Evolutionary conservation across 169 alveolate species (phyloP), one percentile per base, ranked within the genome.

Genomic region (Plasmodium knowlesi): DNA sequence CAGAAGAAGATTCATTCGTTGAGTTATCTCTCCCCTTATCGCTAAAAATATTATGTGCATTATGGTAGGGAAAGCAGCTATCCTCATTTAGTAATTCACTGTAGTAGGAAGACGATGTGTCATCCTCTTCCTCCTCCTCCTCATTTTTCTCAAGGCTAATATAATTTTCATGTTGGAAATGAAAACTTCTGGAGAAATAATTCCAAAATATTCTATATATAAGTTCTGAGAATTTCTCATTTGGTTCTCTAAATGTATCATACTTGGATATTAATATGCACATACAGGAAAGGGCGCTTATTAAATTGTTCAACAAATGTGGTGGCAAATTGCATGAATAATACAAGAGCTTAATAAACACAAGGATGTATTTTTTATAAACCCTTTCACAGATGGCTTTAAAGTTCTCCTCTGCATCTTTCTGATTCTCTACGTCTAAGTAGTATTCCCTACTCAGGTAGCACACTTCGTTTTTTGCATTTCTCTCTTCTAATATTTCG

Each of bases 201-300:
- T 86, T 74, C 93, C 93, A 86, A 76, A 86, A 86, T 74, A 86
- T 86, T 86, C 93, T 86, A 86, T 86, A 86, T 19, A 86, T 86
- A 39, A 86, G 80, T 43, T 86, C 93, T 9, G 93, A 78, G 34
- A 86, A 50, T 0, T 74, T 73, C 81, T 86, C 93, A 74, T 86
- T 74, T 5, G 86, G 86, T 30, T 28, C 39, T 10, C 39, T 86
- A 86, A 74, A 53, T 1, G 86, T 39, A 43, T 86, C 80, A 74
- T 86, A 86, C 43, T 76, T 86, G n/a, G 93, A 86, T 78, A 86
- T 86, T 54, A 86, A 50, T 86, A 86, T 76, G 43, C 93, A 86
- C 61, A 86, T 76, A 76, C 81, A 86, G 9, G 93, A 74, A 32
- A 86, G 41, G 2, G 93, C 78, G 53, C 43, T 86, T 74, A 76